These are phyloP conservation scores for Plectosphaerella cucumerina DNA, from an alignment of 2,329 filamentous ascomycete species.

Conservation along the genomic window DNA sequence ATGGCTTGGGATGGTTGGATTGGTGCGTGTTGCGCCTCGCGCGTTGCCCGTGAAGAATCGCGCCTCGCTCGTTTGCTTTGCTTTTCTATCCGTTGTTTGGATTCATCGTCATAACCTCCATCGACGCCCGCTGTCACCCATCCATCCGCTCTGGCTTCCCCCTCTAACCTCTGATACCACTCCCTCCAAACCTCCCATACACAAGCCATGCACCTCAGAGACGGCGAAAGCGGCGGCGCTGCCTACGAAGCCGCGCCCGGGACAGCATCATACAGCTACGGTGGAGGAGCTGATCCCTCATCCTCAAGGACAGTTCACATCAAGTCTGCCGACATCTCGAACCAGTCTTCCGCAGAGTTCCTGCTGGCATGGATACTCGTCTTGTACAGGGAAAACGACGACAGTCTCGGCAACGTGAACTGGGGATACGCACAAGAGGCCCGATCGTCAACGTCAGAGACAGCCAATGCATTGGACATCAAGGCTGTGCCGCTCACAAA, in stretches of 20 bases:
- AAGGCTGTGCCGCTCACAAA: constrained; percentile 12
- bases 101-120: constrained; percentile 5
- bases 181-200: background rate
- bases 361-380: constrained; percentile 17
- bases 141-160: constrained; percentile 23
- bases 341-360: constrained; percentile 8
- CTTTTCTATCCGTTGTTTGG: no score
- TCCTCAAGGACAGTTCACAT: constrained; percentile 9
- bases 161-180: constrained; percentile 1
- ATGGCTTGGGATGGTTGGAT: no score
- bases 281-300: constrained; percentile 7
- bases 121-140: constrained; percentile 16
- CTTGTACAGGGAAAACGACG: constrained; percentile 16
- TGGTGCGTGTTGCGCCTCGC: no score
- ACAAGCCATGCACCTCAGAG: constrained; percentile 12
- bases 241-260: constrained; percentile 7
- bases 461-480: constrained; percentile 7
- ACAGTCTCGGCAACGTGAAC: constrained; percentile 9
- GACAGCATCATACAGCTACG: constrained; percentile 2
- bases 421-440: constrained; percentile 11
- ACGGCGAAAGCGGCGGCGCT: constrained; percentile 12
- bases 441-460: background rate
- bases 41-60: no score
- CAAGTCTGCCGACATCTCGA: background rate
- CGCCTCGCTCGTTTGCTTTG: no score